These are phyloP conservation scores for Cajanus cajan DNA, from an alignment of 306 rosid species.

Conservation along the genomic window DNA sequence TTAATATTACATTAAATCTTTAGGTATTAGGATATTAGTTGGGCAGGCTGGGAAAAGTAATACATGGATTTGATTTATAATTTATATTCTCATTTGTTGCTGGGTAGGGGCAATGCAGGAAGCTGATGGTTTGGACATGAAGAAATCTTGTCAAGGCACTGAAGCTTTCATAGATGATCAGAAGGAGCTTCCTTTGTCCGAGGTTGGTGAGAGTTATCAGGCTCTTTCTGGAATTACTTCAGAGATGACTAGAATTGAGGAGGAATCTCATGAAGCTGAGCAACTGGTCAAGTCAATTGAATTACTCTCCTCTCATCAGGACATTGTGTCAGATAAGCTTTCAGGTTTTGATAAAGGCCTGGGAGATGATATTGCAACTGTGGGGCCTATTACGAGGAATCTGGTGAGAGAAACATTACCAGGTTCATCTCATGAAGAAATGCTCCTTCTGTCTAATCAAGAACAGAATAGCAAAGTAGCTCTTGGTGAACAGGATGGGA, in stretches of 20 bases:
- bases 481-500: constrained; percentile 28
- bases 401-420: constrained; percentile 29
- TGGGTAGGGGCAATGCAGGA: constrained; percentile 97
- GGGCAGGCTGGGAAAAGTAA: constrained; percentile 33
- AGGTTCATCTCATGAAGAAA: constrained; percentile 39
- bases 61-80: constrained; percentile 52
- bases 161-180: constrained; percentile 48
- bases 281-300: constrained; percentile 38
- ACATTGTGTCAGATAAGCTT: constrained; percentile 36
- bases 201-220: constrained; percentile 38
- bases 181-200: constrained; percentile 33
- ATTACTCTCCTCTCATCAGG: constrained; percentile 40
- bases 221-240: constrained; percentile 34
- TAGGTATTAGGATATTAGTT: constrained; percentile 22
- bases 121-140: constrained; percentile 57
- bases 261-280: constrained; percentile 36
- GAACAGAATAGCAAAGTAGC: constrained; percentile 30
- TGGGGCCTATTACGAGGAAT: constrained; percentile 32
- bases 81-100: constrained; percentile 75
- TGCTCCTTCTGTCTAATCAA: constrained; percentile 41
- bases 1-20: background rate
- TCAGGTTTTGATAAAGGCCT: constrained; percentile 35
- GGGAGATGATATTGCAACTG: constrained; percentile 39
- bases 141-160: constrained; percentile 37
- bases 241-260: constrained; percentile 34